These are phyloP conservation scores for Canariomyces notabilis DNA, from an alignment of 2,329 filamentous ascomycete genomes.

Conservation along the genomic window DNA sequence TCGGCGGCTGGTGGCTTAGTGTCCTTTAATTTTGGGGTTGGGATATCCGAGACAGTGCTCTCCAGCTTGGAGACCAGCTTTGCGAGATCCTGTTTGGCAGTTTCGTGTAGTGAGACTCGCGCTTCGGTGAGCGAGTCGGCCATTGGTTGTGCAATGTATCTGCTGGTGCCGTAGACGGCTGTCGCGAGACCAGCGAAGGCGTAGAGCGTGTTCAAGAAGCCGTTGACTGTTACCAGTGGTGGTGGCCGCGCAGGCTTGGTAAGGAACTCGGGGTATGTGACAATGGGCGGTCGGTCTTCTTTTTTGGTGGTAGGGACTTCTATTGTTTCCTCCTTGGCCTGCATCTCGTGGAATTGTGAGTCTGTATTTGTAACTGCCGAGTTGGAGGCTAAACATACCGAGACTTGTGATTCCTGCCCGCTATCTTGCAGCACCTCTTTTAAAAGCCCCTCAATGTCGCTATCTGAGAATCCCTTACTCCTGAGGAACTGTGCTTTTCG, in stretches of 20 bases:
- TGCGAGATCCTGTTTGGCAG: conserved; percentile 41
- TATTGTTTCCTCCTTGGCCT: conserved; percentile 19
- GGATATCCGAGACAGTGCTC: conserved; percentile 59
- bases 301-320: conserved; percentile 12
- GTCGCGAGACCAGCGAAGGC: conserved; percentile 54
- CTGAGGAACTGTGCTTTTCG: conserved; percentile 73
- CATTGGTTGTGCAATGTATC: conserved; percentile 62
- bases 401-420: conserved; percentile 7
- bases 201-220: conserved; percentile 56
- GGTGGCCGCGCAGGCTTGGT: conserved; percentile 50
- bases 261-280: conserved; percentile 68
- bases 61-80: conserved; percentile 49
- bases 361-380: neutral
- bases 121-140: conserved; percentile 47
- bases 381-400: conserved; percentile 6
- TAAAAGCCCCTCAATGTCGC: conserved; percentile 66
- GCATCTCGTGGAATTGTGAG: conserved; percentile 6
- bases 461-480: conserved; percentile 64
- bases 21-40: conserved; percentile 21
- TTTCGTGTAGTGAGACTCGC: conserved; percentile 48
- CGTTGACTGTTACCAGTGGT: conserved; percentile 57
- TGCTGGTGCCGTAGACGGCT: conserved; percentile 65
- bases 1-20: conserved; percentile 15
- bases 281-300: conserved; percentile 51
- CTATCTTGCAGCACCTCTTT: conserved; percentile 23